A percentile compares a stretch with the other conserved stretches of the same genome.
Evolutionary conservation across 2,329 filamentous ascomycete species (phyloP).

Genomic region (Fusarium sp.): DNA sequence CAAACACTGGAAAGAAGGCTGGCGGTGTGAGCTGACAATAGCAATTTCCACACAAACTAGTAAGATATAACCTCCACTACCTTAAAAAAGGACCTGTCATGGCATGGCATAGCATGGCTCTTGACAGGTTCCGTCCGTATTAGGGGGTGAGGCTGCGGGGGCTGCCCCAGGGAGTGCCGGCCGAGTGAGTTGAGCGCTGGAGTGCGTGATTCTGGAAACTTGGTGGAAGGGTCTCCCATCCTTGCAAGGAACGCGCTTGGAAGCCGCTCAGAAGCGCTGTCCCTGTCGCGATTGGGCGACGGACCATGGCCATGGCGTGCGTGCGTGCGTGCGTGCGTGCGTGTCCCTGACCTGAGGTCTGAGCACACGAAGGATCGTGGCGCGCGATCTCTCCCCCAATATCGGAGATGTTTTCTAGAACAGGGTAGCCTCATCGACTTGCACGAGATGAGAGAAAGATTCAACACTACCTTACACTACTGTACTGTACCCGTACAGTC

Average conservation of each 20-base stretch:
- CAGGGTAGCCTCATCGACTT: slow-evolving; percentile 30
- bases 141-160: slow-evolving; percentile 10
- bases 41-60: slow-evolving; percentile 11
- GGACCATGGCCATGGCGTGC: not conserved
- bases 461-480: slow-evolving; percentile 1
- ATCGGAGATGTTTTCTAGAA: slow-evolving; percentile 41
- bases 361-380: slow-evolving; percentile 32
- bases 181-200: slow-evolving; percentile 18
- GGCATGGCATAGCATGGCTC: not conserved
- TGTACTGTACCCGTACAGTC: slow-evolving; percentile 4
- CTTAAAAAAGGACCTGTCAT: slow-evolving; percentile 3
- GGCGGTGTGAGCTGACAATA: slow-evolving; percentile 7
- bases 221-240: slow-evolving; percentile 29
- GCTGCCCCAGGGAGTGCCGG: slow-evolving; percentile 18
- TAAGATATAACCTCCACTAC: slow-evolving; percentile 6
- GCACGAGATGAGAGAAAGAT: slow-evolving; percentile 2
- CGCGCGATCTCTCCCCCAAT: slow-evolving; percentile 21
- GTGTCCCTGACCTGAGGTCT: not conserved
- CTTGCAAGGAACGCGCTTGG: slow-evolving; percentile 38
- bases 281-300: slow-evolving; percentile 20
- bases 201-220: slow-evolving; percentile 35
- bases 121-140: slow-evolving; percentile 21
- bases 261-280: slow-evolving; percentile 34
- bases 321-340: not conserved
- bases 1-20: not conserved